These are phyloP conservation scores for Phytopythium vexans DNA, from an alignment of 352 stramenopile genomes.

Conservation along the genomic window DNA sequence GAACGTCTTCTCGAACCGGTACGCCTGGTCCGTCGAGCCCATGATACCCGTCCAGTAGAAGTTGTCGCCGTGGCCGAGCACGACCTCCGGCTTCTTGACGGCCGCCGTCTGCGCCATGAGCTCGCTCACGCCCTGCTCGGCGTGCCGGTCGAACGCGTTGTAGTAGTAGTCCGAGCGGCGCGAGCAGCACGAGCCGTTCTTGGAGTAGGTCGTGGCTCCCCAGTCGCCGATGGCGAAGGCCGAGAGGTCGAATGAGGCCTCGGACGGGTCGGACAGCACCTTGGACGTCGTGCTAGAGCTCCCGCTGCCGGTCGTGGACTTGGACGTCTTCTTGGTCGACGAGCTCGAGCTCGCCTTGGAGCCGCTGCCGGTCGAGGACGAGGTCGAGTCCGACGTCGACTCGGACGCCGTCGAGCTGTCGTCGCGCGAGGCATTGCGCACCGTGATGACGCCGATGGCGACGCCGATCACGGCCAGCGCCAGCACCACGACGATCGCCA, in stretches of 20 bases:
- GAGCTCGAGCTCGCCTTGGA: slow-evolving; percentile 10
- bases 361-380: slow-evolving; percentile 11
- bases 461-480: slow-evolving; percentile 44
- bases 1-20: slow-evolving; percentile 52
- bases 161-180: slow-evolving; percentile 55
- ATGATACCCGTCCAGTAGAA: slow-evolving; percentile 68
- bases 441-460: slow-evolving; percentile 36
- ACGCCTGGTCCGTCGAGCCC: slow-evolving; percentile 29
- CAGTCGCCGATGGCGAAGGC: slow-evolving; percentile 76
- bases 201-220: slow-evolving; percentile 44
- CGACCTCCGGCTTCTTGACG: slow-evolving; percentile 1
- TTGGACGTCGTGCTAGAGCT: slow-evolving; percentile 16
- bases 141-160: slow-evolving; percentile 39
- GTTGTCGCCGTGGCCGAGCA: slow-evolving; percentile 33
- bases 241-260: slow-evolving; percentile 40
- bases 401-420: slow-evolving; percentile 20
- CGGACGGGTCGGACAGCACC: slow-evolving; percentile 40
- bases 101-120: slow-evolving; percentile 57
- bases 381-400: slow-evolving; percentile 15
- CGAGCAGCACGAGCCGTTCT: slow-evolving; percentile 66
- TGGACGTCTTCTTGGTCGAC: slow-evolving; percentile 23
- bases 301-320: slow-evolving; percentile 16
- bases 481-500: slow-evolving; percentile 38
- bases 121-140: slow-evolving; percentile 55
- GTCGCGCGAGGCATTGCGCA: slow-evolving; percentile 19